Evolutionary conservation across 306 rosid genomes (phyloP), one percentile per base, ranked within the genome.

Genomic region (Cicer cuneatum): DNA sequence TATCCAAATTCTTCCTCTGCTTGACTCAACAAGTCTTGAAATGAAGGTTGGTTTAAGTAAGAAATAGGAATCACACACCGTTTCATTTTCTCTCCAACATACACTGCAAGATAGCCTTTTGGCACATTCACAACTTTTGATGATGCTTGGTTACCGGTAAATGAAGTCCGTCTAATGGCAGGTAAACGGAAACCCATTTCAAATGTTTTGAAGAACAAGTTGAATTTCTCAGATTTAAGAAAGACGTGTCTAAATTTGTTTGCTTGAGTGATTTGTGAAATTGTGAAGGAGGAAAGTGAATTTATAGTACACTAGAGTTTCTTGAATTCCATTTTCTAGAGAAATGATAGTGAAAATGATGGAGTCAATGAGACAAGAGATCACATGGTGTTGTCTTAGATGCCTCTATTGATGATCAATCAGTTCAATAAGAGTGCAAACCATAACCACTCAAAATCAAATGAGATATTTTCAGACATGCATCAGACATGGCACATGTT

Each of bases 361-460:
- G 52, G 73, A 73, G 35, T 24, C 47, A 41, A 52, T 64, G 74
- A 37, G 74, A 29, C 7, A 38, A 49, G 29, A 37, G 58, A 51
- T 74, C 76, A 80, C 76, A 68, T 68, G 84, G 60, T 9, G 2
- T 15, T 74, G 76, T 51, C 80, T 69, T 11, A n/a, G 66, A 58
- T 6, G 41, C 13, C 15, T 11, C 64, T 11, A 58, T 69, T 12
- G 5, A 29, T 14, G 21, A n/a, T 33, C 35, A 49, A 0, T n/a
- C 42, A 41, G 18, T 66, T 45, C 12, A 66, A 12, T 45, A 21
- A 66, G 72, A 16, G 41, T 19, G 41, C 11, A 64, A 51, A 18
- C 49, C 56, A 8, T 40, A 40, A 9, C 45, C 38, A 38, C 69
- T 24, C 42, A 57, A 10, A 72, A 57, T 56, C 37, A 40, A 57